Percentiles rank a stretch among this genome's conserved stretches.
These are phyloP conservation scores for Grammothele lineata DNA, from an alignment of 768 basidiomycete species.

Conservation along the genomic window DNA sequence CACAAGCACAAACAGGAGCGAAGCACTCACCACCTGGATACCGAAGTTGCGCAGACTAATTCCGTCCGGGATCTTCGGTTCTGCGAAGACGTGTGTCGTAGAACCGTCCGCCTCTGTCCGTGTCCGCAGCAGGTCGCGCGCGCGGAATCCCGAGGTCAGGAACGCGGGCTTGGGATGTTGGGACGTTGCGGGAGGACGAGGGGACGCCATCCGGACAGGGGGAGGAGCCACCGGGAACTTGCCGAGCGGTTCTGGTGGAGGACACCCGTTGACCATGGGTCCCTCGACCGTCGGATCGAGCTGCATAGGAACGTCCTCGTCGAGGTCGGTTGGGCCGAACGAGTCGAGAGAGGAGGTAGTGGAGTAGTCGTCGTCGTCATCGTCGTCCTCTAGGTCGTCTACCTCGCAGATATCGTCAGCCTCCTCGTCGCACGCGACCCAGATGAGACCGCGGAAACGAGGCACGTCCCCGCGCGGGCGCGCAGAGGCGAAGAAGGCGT, in stretches of 20 bases:
- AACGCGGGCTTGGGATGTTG: constrained; percentile 25
- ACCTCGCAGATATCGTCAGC: constrained; percentile 28
- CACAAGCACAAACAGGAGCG: background rate
- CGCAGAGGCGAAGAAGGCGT: constrained; percentile 67
- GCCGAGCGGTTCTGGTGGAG: constrained; percentile 7
- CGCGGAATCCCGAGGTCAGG: constrained; percentile 48
- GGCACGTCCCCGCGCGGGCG: constrained; percentile 28
- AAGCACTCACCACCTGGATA: constrained; percentile 72
- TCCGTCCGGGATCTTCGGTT: constrained; percentile 71
- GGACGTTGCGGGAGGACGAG: constrained; percentile 9
- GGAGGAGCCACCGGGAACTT: constrained; percentile 6
- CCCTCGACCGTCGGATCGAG: constrained; percentile 11
- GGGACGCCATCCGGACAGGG: constrained; percentile 10
- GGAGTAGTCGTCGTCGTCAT: constrained; percentile 28
- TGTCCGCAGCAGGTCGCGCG: constrained; percentile 32
- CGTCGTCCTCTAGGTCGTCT: constrained; percentile 25
- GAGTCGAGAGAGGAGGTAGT: constrained; percentile 24
- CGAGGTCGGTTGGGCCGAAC: constrained; percentile 24
- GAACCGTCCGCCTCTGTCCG: constrained; percentile 16
- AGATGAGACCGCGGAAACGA: constrained; percentile 63
- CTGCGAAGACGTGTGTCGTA: constrained; percentile 44
- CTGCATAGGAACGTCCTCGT: constrained; percentile 25
- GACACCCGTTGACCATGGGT: constrained; percentile 5
- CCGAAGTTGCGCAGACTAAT: constrained; percentile 86
- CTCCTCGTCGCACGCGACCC: constrained; percentile 79